These are phyloP conservation scores for Aureobasidium sp. DNA, from an alignment of 2,329 filamentous ascomycete genomes.

Conservation along the genomic window DNA sequence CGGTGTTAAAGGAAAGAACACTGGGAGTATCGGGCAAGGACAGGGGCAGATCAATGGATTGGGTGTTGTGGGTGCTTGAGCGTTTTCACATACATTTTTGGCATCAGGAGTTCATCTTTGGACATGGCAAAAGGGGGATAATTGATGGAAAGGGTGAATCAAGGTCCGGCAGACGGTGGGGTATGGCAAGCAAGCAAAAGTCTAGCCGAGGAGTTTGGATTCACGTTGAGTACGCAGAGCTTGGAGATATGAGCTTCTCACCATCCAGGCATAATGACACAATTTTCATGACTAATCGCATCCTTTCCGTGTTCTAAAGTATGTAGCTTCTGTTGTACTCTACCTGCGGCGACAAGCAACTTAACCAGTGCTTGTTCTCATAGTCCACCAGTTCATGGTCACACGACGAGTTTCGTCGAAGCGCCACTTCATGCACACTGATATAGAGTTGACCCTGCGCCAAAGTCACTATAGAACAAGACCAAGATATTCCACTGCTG, in stretches of 20 bases:
- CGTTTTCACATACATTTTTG: background rate
- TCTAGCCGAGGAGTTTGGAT: background rate
- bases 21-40: background rate
- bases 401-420: too few relatives aligned
- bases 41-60: constrained; percentile 18
- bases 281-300: background rate
- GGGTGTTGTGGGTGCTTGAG: constrained; percentile 25
- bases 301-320: too few relatives aligned
- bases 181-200: background rate
- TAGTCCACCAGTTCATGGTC: too few relatives aligned
- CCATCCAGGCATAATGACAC: background rate
- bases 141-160: background rate
- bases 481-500: background rate
- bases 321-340: too few relatives aligned
- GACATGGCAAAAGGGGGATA: background rate
- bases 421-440: too few relatives aligned
- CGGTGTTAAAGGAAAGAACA: constrained; percentile 46
- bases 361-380: too few relatives aligned
- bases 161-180: background rate
- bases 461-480: too few relatives aligned
- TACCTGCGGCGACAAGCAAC: too few relatives aligned
- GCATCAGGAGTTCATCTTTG: background rate
- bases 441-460: too few relatives aligned
- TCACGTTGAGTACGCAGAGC: background rate
- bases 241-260: background rate